Evolutionary conservation across 176 grass and related monocot genomes (phyloP), one percentile per base, ranked within the genome.

Genomic region (Triticum timopheevii): DNA sequence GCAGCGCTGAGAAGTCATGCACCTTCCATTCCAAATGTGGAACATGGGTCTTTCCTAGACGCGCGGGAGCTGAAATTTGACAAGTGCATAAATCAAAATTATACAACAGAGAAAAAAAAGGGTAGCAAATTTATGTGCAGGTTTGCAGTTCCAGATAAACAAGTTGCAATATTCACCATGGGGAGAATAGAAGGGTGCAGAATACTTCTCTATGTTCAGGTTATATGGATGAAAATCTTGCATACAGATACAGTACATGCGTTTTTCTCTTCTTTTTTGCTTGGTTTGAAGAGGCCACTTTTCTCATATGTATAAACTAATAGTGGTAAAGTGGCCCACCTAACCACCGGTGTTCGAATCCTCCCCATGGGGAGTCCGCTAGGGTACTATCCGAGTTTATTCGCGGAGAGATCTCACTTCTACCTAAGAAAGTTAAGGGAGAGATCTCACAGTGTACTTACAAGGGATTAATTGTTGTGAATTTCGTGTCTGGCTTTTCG

Each of bases 11-110:
- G 79, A 87, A 87, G 31, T 61, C 79, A 68, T 77, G 54, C 23
- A 87, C n/a, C 79, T 42, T 87, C 86, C 86, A 87, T 56, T 67
- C 10, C 2, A 82, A 42, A 67, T 24, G 2, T 56, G 85, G 85
- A 68, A 40, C 30, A 58, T 76, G n/a, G 3, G 61, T 30, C 62
- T 82, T 83, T 58, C 4, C 17, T 9, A 19, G 49, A 5, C 10
- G 17, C 0, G 13, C 12, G 19, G 17, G 11, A 34, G 80, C 71
- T 88, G 72, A 68, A 82, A 88, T 61, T 50, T 73, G 5, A 81
- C 20, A 59, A 34, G 47, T 33, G n/a, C n/a, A 82, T 16, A 33
- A 58, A 12, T 38, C 49, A 50, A 65, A 80, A 68, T 20, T 65
- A 79, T 34, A 79, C 0, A 65, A 27, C 10, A 23, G 0, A 56